phyloP scores from a whole-genome alignment of 768 basidiomycete species.

The Boletus sp. region DNA sequence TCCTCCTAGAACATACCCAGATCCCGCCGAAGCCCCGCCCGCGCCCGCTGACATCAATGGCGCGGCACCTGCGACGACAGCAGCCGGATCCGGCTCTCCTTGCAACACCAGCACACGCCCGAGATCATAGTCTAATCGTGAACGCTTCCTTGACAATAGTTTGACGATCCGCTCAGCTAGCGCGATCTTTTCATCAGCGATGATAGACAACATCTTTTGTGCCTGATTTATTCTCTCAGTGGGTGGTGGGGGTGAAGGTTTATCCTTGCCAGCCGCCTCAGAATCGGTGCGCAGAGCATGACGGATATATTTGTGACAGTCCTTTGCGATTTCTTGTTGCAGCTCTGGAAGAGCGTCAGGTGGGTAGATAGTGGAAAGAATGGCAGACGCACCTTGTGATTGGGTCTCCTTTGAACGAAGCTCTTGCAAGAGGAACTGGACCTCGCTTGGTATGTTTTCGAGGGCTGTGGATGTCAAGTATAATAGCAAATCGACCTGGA shows the following conservation, averaged over 20 bases:
- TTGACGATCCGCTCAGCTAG: conserved; percentile 43
- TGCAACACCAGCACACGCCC: conserved; percentile 41
- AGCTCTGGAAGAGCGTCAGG: conserved; percentile 31
- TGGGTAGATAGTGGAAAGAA: neutral
- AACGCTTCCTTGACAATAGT: conserved; percentile 43
- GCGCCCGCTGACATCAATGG: conserved; percentile 18
- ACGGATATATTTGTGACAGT: conserved; percentile 43
- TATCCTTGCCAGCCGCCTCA: conserved; percentile 28
- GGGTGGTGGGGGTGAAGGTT: conserved; percentile 28
- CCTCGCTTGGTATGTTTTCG: conserved; percentile 48
- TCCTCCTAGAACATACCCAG: conserved; percentile 33
- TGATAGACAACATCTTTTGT: conserved; percentile 28
- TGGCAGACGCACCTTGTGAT: conserved; percentile 35
- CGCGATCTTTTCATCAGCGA: conserved; percentile 42
- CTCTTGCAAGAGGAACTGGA: conserved; percentile 46
- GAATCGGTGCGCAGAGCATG: conserved; percentile 36
- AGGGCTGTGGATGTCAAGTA: conserved; percentile 32
- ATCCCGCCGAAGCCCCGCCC: conserved; percentile 11
- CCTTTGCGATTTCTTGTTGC: conserved; percentile 42
- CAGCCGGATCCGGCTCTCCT: conserved; percentile 40
- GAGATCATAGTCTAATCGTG: conserved; percentile 47
- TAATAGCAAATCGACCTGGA: neutral
- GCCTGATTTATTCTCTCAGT: conserved; percentile 29
- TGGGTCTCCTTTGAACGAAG: conserved; percentile 43
- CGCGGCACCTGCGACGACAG: conserved; percentile 27